Evolutionary conservation across 345 rosid species (phyloP).

Genomic region (Pistacia integerrima): DNA sequence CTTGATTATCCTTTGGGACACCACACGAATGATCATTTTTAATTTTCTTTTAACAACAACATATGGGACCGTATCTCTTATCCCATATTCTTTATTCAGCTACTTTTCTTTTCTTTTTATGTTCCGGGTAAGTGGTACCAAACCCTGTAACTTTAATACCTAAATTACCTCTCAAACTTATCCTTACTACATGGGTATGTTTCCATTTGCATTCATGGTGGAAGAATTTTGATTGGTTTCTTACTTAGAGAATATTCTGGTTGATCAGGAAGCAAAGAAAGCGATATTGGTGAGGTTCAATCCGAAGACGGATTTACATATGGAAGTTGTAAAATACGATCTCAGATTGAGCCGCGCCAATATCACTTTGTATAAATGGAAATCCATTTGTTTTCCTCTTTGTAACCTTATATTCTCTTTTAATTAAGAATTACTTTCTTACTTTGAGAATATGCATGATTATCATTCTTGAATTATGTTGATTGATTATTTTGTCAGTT

Average conservation of each 20-base stretch:
- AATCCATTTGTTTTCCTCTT: slow-evolving; percentile 20
- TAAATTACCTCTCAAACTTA: neutral
- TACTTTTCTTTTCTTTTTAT: neutral
- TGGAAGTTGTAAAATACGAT: slow-evolving; percentile 52
- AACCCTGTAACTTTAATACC: slow-evolving; percentile 18
- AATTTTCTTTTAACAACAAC: slow-evolving; percentile 8
- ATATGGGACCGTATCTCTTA: slow-evolving; percentile 31
- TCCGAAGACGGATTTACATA: slow-evolving; percentile 81
- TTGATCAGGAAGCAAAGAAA: slow-evolving; percentile 37
- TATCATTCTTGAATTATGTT: neutral
- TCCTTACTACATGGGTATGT: neutral
- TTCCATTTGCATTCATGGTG: slow-evolving; percentile 18
- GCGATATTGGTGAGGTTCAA: slow-evolving; percentile 98
- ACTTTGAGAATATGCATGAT: no score
- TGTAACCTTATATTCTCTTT: neutral
- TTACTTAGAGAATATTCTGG: neutral
- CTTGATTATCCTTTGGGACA: slow-evolving; percentile 28
- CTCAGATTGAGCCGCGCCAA: slow-evolving; percentile 99
- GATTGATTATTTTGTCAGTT: neutral
- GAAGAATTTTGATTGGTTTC: neutral
- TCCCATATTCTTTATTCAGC: slow-evolving; percentile 26
- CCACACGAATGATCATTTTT: slow-evolving; percentile 18
- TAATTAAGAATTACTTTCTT: neutral
- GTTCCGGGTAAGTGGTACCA: slow-evolving; percentile 25
- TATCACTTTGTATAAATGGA: slow-evolving; percentile 55